Evolutionary conservation across 768 basidiomycete species (phyloP).

Genomic region (Lepiota venenata): DNA sequence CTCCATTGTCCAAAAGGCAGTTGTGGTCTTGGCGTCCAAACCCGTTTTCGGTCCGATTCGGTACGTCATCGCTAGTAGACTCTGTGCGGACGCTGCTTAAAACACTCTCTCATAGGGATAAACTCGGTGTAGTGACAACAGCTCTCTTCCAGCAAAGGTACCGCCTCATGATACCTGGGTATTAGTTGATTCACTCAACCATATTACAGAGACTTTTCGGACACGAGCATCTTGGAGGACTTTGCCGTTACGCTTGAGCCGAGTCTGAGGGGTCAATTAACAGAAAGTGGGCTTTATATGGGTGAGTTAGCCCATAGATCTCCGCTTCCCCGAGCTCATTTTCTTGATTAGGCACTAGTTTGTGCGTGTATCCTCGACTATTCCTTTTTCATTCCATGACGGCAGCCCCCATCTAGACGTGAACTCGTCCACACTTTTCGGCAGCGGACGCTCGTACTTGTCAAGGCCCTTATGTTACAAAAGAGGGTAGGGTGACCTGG

Average conservation of each 20-base stretch:
- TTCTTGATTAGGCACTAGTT: constrained; percentile 54
- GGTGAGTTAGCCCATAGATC: constrained; percentile 45
- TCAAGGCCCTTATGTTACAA: constrained; percentile 93
- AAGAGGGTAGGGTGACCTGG: constrained; percentile 60
- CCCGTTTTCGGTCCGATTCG: constrained; percentile 94
- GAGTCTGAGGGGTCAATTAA: constrained; percentile 76
- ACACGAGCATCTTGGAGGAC: constrained; percentile 85
- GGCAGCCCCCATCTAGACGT: constrained; percentile 44
- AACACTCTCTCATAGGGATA: constrained; percentile 53
- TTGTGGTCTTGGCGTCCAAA: constrained; percentile 88
- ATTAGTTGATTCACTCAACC: neutral
- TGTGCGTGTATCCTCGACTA: constrained; percentile 40
- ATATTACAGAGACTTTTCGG: constrained; percentile 71
- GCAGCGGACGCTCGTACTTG: constrained; percentile 86
- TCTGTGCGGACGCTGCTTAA: neutral
- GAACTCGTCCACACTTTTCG: constrained; percentile 94
- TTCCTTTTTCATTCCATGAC: constrained; percentile 1
- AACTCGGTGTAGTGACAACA: constrained; percentile 90
- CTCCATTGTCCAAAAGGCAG: constrained; percentile 95
- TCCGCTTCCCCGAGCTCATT: neutral
- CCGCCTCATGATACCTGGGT: neutral
- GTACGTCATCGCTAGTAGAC: constrained; percentile 29
- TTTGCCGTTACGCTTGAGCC: constrained; percentile 76
- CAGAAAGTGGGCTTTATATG: constrained; percentile 93
- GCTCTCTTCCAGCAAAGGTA: constrained; percentile 86